Evolutionary conservation across 176 grass and related monocot genomes (phyloP), one percentile per base, ranked within the genome.

Genomic region (Thinopyrum elongatum): DNA sequence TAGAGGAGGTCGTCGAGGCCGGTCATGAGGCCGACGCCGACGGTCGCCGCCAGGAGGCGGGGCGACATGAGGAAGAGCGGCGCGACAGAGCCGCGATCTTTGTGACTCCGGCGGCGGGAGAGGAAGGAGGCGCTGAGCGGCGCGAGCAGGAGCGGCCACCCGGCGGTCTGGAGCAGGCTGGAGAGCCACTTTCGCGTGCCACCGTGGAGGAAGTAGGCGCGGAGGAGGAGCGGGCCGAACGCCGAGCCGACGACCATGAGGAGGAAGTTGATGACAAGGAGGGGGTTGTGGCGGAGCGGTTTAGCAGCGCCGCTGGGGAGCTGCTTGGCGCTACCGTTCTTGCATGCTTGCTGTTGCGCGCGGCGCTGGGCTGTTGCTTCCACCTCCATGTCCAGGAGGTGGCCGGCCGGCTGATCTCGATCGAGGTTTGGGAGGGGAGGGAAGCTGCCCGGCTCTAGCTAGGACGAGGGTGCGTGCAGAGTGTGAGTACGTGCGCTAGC

Each of bases 151-250:
- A 95, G 78, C 7, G 92, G 95, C 81, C 74, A 97, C 11, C 84
- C 90, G 33, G 57, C 95, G 5, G 92, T 94, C 88, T 90, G 90
- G 73, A 97, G 79, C 9, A 84, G 85, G 65, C 90, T 89, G 13
- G 90, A 88, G 69, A 97, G 82, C 95, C 95, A 97, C 79, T 91
- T 86, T 22, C 88, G 90, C 41, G 29, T 22, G 44, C 95, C 92
- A 78, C 95, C 95, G 38, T 85, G 47, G 57, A 92, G 81, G 89
- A 91, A 97, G 92, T 97, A 95, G 47, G 92, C 84, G 76, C 90
- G 92, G 62, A 97, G 86, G 74, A 91, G 57, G 21, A 97, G 90
- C 25, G 95, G 90, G 29, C 81, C 81, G 61, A 88, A 82, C 27
- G 80, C 70, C 9, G 82, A 34, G 74, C 92, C 95, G 65, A 97